Conservation (phyloP, 306 rosid genomes). For the Fragaria nilgerrensis region DNA sequence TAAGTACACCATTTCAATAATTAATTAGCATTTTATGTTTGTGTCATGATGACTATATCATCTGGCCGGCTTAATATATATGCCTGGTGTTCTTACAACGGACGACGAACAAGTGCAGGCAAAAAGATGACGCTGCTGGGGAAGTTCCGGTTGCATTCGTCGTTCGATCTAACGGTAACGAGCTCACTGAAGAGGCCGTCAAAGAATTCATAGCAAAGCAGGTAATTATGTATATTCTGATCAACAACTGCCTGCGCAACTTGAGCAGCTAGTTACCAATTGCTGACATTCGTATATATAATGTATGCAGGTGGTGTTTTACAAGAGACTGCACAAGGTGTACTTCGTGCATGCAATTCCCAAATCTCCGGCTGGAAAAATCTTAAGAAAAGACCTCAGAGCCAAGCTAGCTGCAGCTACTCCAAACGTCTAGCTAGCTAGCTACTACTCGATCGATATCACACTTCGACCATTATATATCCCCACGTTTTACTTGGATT, state of each 20-base stretch:
- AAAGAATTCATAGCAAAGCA: slow-evolving; percentile 74
- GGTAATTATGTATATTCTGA: slow-evolving; percentile 36
- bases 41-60: background rate
- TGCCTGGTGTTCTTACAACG: background rate
- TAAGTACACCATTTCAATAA: no score
- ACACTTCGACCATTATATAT: background rate
- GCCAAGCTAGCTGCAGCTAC: slow-evolving; percentile 48
- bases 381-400: slow-evolving; percentile 77
- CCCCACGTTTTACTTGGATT: background rate
- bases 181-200: slow-evolving; percentile 61
- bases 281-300: background rate
- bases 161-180: slow-evolving; percentile 55
- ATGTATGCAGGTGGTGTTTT: slow-evolving; percentile 68
- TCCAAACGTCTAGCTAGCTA: background rate
- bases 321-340: slow-evolving; percentile 76
- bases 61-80: background rate
- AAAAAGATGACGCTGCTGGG: slow-evolving; percentile 78
- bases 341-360: slow-evolving; percentile 76
- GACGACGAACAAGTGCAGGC: slow-evolving; percentile 34
- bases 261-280: background rate
- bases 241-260: background rate
- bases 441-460: background rate
- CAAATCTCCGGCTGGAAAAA: slow-evolving; percentile 84
- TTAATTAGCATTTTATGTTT: no score
- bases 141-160: slow-evolving; percentile 92